phyloP scores from a whole-genome alignment of 768 basidiomycete species.

The Pulveroboletus sp. region DNA sequence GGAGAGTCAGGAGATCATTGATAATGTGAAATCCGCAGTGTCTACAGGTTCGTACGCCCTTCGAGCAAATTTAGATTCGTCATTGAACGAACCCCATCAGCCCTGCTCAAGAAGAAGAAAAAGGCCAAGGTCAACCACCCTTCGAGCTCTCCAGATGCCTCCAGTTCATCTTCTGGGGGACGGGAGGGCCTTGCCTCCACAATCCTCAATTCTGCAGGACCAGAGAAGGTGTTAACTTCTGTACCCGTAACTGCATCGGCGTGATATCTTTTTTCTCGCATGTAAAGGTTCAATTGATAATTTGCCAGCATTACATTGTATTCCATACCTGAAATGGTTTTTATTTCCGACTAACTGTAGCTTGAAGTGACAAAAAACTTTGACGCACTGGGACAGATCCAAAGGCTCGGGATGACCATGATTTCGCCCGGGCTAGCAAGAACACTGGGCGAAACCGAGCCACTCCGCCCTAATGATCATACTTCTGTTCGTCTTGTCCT shows the following conservation, averaged over 20 bases:
- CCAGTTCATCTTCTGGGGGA: constrained; percentile 14
- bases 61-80: not conserved
- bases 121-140: constrained; percentile 48
- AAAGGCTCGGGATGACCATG: too few relatives aligned
- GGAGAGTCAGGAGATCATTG: constrained; percentile 85
- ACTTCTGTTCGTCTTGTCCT: too few relatives aligned
- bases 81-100: constrained; percentile 37
- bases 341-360: too few relatives aligned
- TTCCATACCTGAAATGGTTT: too few relatives aligned
- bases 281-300: not conserved
- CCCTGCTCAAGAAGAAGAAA: constrained; percentile 72
- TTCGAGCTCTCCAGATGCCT: constrained; percentile 19
- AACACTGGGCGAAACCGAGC: too few relatives aligned
- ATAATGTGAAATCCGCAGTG: constrained; percentile 89
- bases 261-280: constrained; percentile 6
- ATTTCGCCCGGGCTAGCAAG: too few relatives aligned
- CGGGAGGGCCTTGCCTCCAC: not conserved
- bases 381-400: too few relatives aligned
- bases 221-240: not conserved
- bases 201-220: not conserved
- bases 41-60: constrained; percentile 55
- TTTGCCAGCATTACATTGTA: not conserved
- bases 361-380: too few relatives aligned
- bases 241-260: constrained; percentile 13
- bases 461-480: too few relatives aligned